Conservation (phyloP, 164 flowering plant species). For the Tetracentron sinense region DNA sequence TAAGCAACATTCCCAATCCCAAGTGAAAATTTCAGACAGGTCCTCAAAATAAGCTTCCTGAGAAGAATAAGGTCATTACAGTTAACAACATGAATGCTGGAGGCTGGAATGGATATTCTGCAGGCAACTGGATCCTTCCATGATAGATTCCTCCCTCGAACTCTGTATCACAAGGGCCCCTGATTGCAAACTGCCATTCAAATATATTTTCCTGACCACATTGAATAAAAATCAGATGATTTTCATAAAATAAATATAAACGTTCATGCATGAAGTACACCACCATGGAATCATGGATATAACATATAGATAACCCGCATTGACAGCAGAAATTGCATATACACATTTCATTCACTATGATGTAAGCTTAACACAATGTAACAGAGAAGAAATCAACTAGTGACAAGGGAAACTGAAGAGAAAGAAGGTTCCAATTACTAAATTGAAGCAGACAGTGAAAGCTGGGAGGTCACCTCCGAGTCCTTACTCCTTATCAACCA, state of each 20-base stretch:
- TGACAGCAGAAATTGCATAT: too few species aligned
- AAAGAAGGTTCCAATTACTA: too few species aligned
- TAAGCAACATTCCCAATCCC: conserved; percentile 3
- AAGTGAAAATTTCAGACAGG: too few species aligned
- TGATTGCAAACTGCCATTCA: conserved; percentile 97
- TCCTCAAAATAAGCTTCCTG: background rate
- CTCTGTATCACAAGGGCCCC: conserved; percentile 83
- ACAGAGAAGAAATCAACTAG: too few species aligned
- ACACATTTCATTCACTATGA: too few species aligned
- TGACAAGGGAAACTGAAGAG: too few species aligned
- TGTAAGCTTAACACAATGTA: too few species aligned
- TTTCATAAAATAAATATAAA: background rate
- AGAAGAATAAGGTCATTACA: conserved; percentile 31
- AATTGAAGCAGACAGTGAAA: too few species aligned
- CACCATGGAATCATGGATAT: background rate
- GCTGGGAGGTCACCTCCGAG: too few species aligned
- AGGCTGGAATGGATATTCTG: conserved; percentile 94
- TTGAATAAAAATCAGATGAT: background rate
- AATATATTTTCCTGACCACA: conserved; percentile 83
- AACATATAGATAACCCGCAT: background rate
- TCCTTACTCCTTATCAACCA: too few species aligned
- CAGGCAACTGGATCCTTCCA: conserved; percentile 88
- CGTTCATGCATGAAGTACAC: too few species aligned
- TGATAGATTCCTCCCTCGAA: conserved; percentile 98
- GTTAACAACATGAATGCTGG: conserved; percentile 90